Conservation (phyloP, 2,329 filamentous ascomycete genomes). For the Botrytis sinoallii region DNA sequence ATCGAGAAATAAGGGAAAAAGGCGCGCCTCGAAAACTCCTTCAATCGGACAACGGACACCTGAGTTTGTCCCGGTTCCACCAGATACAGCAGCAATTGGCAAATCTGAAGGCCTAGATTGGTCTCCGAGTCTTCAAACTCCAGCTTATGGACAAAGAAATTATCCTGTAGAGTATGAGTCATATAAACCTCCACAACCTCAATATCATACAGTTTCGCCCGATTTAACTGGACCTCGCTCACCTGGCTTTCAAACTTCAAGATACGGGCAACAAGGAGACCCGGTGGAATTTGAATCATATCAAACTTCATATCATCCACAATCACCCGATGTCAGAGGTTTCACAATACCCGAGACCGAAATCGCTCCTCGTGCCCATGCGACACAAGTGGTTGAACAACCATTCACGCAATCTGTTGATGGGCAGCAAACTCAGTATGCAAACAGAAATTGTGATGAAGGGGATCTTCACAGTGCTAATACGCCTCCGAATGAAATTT, state of each 20-base stretch:
- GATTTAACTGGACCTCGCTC: no score
- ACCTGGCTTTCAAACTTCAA: no score
- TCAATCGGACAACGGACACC: background rate
- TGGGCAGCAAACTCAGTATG: background rate
- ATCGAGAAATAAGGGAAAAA: background rate
- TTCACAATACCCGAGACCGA: background rate
- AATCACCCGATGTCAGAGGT: background rate
- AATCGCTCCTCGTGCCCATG: background rate
- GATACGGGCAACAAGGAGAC: no score
- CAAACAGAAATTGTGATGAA: background rate
- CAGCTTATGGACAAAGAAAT: background rate
- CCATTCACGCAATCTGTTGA: background rate
- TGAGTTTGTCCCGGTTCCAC: background rate
- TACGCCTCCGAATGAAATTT: background rate
- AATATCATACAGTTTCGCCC: no score
- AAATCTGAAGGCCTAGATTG: background rate
- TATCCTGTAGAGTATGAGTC: no score
- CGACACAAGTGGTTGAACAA: background rate
- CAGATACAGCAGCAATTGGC: background rate
- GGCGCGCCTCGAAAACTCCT: background rate
- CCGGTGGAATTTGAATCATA: no score
- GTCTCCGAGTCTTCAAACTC: no score
- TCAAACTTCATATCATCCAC: no score
- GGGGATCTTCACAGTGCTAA: background rate
- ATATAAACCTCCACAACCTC: no score